These are phyloP conservation scores for Neurospora crassa DNA, from an alignment of 2,329 filamentous ascomycete species.

Conservation along the genomic window DNA sequence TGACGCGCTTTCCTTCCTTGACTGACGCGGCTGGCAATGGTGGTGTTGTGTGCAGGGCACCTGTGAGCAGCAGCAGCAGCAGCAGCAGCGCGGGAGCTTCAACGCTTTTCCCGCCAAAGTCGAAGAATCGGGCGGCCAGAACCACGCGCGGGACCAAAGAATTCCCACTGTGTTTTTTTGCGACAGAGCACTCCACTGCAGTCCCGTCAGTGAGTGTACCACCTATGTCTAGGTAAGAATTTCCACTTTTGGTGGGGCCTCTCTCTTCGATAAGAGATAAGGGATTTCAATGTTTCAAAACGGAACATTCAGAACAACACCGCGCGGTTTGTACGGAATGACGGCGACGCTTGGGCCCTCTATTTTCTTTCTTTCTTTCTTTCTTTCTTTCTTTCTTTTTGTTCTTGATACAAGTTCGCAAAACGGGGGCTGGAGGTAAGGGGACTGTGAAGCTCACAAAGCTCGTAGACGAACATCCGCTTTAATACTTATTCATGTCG, in stretches of 20 bases:
- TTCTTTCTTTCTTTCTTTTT: neutral
- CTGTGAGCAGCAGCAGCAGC: neutral
- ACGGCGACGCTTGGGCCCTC: neutral
- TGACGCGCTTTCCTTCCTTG: neutral
- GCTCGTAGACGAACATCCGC: neutral
- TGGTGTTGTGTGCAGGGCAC: neutral
- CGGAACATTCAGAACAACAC: neutral
- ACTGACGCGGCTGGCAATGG: neutral
- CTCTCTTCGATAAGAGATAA: neutral
- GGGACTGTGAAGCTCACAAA: neutral
- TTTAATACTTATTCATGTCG: neutral
- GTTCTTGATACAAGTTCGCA: neutral
- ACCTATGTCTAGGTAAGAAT: no score
- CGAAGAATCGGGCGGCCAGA: neutral
- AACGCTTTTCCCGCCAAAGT: neutral
- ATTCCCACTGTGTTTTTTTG: neutral
- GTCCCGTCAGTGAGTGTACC: neutral
- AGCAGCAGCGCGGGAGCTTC: neutral
- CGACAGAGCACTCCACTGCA: neutral
- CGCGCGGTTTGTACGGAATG: neutral
- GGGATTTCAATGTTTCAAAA: neutral
- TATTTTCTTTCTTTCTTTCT: neutral
- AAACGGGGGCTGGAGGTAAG: neutral
- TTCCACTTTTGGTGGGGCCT: neutral
- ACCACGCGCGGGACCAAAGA: neutral